Conservation (phyloP, 2,329 filamentous ascomycete species). For the Moelleriella libera region DNA sequence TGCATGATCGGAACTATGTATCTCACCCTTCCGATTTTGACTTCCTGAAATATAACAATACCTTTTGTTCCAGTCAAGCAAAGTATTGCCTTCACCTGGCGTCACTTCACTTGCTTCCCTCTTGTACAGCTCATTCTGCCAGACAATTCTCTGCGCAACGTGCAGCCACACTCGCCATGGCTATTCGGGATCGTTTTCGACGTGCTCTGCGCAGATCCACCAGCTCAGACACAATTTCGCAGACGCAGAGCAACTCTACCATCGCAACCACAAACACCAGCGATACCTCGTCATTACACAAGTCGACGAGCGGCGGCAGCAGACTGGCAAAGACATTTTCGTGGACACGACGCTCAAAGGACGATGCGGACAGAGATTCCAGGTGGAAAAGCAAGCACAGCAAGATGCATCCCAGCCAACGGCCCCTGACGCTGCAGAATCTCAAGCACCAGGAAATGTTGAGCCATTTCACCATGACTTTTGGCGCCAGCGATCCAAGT, state of each 20-base stretch:
- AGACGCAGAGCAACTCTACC: conserved; percentile 16
- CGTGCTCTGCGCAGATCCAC: conserved; percentile 24
- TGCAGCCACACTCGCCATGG: conserved; percentile 14
- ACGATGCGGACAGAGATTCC: conserved; percentile 9
- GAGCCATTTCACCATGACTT: conserved; percentile 29
- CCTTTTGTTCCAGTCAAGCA: too few relatives aligned
- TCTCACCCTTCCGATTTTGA: too few relatives aligned
- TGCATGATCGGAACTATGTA: too few relatives aligned
- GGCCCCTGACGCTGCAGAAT: conserved; percentile 29
- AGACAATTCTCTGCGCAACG: not conserved
- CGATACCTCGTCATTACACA: conserved; percentile 16
- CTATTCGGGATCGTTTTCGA: conserved; percentile 27
- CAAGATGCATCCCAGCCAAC: conserved; percentile 27
- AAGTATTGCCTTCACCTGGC: too few relatives aligned
- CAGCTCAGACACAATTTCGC: conserved; percentile 14
- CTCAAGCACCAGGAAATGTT: conserved; percentile 32
- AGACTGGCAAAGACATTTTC: conserved; percentile 17
- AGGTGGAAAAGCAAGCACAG: conserved; percentile 11
- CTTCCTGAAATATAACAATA: too few relatives aligned
- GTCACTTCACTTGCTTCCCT: too few relatives aligned
- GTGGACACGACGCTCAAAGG: conserved; percentile 11
- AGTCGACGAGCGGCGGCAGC: conserved; percentile 12
- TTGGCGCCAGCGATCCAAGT: conserved; percentile 21
- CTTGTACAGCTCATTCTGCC: too few relatives aligned
- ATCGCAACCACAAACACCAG: conserved; percentile 14